Conservation (phyloP, 805 yeast genomes). For the Hanseniaspora guilliermondii region DNA sequence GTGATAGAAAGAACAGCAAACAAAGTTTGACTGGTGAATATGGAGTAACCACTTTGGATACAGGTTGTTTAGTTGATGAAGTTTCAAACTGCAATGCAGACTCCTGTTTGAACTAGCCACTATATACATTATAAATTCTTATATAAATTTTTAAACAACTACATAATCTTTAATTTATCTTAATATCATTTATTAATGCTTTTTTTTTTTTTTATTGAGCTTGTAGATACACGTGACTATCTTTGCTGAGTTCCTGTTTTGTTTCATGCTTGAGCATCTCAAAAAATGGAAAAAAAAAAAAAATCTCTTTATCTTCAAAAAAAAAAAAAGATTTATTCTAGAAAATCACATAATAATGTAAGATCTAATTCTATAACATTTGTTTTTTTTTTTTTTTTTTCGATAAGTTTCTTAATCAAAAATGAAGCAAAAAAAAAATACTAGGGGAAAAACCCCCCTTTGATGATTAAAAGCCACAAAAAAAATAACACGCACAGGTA, state of each 20-base stretch:
- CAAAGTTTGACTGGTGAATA: conserved; percentile 23
- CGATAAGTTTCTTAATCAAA: too few species aligned
- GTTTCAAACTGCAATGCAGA: conserved; percentile 39
- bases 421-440: too few species aligned
- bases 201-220: too few species aligned
- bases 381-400: neutral
- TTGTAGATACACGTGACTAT: too few species aligned
- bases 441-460: too few species aligned
- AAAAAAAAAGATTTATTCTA: neutral
- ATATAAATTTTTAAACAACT: neutral
- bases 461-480: too few species aligned
- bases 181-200: too few species aligned
- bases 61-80: conserved; percentile 40
- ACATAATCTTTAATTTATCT: too few species aligned
- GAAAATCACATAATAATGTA: neutral
- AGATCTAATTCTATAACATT: too few species aligned
- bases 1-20: conserved; percentile 8
- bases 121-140: neutral
- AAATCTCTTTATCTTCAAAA: neutral
- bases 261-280: too few species aligned
- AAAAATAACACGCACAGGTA: too few species aligned
- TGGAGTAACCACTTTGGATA: conserved; percentile 27
- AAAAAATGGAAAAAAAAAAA: neutral
- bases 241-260: too few species aligned
- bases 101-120: conserved; percentile 26